Evolutionary conservation across 768 basidiomycete species (phyloP).

Genomic region (Boletales sp.): DNA sequence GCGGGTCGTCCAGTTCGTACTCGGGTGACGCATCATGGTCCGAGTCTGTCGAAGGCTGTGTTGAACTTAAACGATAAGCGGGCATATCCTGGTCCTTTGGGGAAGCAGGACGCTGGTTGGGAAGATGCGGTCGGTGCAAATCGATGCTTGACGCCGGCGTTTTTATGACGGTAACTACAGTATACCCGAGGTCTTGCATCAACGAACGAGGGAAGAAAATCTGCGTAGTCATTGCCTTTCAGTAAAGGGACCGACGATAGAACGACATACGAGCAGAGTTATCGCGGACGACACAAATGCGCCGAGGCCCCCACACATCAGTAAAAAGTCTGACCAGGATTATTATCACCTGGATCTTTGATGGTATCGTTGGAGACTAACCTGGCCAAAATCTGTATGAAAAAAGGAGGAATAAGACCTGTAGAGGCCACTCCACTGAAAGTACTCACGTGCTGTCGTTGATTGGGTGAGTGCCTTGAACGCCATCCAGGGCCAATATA

Average conservation of each 20-base stretch:
- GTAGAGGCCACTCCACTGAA: not conserved
- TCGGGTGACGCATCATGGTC: slow-evolving; percentile 35
- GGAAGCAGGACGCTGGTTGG: slow-evolving; percentile 12
- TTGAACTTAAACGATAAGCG: slow-evolving; percentile 18
- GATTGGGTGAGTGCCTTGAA: slow-evolving; percentile 48
- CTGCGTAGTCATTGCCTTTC: slow-evolving; percentile 29
- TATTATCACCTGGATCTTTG: not conserved
- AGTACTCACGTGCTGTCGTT: slow-evolving; percentile 53
- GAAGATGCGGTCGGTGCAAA: slow-evolving; percentile 11
- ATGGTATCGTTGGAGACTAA: slow-evolving; percentile 26
- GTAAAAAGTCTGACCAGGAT: slow-evolving; percentile 51
- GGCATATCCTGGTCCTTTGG: slow-evolving; percentile 24
- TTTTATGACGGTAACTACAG: slow-evolving; percentile 32
- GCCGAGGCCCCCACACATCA: slow-evolving; percentile 70
- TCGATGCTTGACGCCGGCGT: slow-evolving; percentile 22
- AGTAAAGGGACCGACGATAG: not conserved
- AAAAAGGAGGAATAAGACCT: not conserved
- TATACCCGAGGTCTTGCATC: slow-evolving; percentile 60
- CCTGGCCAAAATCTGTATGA: slow-evolving; percentile 56
- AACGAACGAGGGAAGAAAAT: slow-evolving; percentile 80
- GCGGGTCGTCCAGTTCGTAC: slow-evolving; percentile 37
- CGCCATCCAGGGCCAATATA: slow-evolving; percentile 61
- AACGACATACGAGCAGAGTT: slow-evolving; percentile 62
- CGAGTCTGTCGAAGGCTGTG: slow-evolving; percentile 17
- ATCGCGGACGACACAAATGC: slow-evolving; percentile 78